Evolutionary conservation across 306 rosid genomes (phyloP).

Genomic region (Inga laurina): DNA sequence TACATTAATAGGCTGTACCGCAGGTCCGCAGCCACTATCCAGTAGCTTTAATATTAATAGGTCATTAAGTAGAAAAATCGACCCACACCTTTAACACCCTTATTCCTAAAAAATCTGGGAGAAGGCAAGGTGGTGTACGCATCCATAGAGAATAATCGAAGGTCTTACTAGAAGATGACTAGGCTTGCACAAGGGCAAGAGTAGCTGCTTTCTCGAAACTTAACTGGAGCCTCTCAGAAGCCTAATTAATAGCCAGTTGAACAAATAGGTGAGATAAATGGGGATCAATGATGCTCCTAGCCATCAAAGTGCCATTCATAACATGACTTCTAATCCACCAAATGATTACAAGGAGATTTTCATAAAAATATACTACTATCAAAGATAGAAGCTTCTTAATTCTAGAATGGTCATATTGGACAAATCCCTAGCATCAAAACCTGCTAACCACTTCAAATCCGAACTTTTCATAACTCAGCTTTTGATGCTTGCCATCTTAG

Average conservation of each 20-base stretch:
- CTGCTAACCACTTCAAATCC: constrained; percentile 2
- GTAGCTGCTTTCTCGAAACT: constrained; percentile 9
- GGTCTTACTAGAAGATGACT: background rate
- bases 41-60: constrained; percentile 1
- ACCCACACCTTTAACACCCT: background rate
- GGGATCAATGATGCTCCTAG: background rate
- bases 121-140: background rate
- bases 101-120: background rate
- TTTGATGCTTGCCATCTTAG: constrained; percentile 6
- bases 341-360: constrained; percentile 7
- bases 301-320: constrained; percentile 9
- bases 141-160: background rate
- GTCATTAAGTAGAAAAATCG: background rate
- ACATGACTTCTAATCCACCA: background rate
- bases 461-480: background rate
- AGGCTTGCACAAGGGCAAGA: background rate
- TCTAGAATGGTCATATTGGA: constrained; percentile 5
- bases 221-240: background rate
- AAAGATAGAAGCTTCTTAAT: background rate
- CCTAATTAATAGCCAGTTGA: constrained; percentile 9
- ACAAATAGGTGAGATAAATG: constrained; percentile 7
- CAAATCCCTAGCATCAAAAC: constrained; percentile 21
- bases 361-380: background rate
- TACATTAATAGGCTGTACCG: background rate
- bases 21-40: background rate